Base-by-base conservation (phyloP, 129 eudicot species). In the Flaveria ramosissima region DNA sequence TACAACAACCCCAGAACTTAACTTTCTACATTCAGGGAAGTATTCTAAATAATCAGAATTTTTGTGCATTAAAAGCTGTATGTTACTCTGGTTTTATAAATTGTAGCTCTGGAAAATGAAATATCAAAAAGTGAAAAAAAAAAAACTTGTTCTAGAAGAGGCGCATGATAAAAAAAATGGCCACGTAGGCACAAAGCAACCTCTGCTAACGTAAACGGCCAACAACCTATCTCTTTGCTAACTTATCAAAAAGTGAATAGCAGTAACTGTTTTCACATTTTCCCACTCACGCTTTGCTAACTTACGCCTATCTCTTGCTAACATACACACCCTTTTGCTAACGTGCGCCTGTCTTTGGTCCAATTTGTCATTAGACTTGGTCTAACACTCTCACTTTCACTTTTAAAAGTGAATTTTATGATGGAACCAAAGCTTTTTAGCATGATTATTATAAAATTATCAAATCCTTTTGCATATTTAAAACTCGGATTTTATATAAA, bases 121-220 rank as follows among this genome's bases (percentile, higher is more conserved):
- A 13, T 10, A 17, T 21, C 43, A 16, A 9, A 1, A 6, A 14
- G 30, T 27, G 14, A 66, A 43, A 59, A 66, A 26, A 59, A 75
- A 4, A 41, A 43, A 43, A 23, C 45, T 41, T 55, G 43, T 77
- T 45, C 10, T 57, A 70, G 19, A 19, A 21, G 55, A 13, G 56
- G 61, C 26, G 24, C 23, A 69, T 55, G 0, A 55, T 55, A 55
- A 9, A 43, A 1, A 53, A 6, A 10, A 20, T 53, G 17, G 43
- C 69, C 70, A 77, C 61, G 56, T 52, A 41, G 32, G 30, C 20
- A 64, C 68, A 41, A 57, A 57, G 17, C 68, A 24, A 24, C 17
- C 42, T 1, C 30, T 51, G 68, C 74, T 80, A 74, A 66, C 27
- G n/a, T 80, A 42, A 80, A 53, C 78, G 60, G 67, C 59, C 78